Percentiles rank a stretch among this genome's conserved stretches.
Evolutionary conservation across 495 filamentous ascomycete genomes (phyloP).

Genomic region (Daldinia caldariorum): DNA sequence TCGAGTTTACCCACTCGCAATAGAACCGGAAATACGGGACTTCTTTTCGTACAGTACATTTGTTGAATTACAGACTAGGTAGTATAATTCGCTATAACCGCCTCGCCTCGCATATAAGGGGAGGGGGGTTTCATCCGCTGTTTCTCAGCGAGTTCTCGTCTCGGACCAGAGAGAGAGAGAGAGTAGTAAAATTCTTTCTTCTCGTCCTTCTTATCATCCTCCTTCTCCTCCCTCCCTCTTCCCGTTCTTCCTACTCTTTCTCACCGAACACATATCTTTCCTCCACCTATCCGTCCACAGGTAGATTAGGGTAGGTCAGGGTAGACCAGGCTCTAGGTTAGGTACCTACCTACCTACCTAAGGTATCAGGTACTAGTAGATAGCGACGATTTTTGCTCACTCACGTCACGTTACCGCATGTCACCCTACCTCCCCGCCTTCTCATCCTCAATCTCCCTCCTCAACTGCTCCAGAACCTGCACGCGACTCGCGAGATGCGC

Average conservation of each 20-base stretch:
- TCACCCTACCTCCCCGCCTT: conserved; percentile 55
- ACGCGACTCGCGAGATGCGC: conserved; percentile 68
- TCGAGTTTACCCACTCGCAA: conserved; percentile 3
- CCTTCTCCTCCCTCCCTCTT: not conserved
- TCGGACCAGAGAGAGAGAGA: not conserved
- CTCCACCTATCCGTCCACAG: too few relatives aligned
- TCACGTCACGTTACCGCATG: too few relatives aligned
- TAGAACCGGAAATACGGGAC: conserved; percentile 14
- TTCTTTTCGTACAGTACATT: conserved; percentile 13
- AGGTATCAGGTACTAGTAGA: too few relatives aligned
- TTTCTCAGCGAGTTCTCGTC: not conserved
- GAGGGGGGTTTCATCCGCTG: too few relatives aligned
- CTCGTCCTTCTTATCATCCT: not conserved
- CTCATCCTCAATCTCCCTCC: conserved; percentile 72
- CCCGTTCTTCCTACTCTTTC: not conserved
- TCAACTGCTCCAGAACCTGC: conserved; percentile 67
- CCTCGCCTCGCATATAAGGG: not conserved
- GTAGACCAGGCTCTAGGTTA: too few relatives aligned
- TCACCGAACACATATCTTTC: not conserved
- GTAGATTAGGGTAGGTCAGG: too few relatives aligned
- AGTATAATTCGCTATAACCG: conserved; percentile 13
- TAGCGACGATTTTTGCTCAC: too few relatives aligned
- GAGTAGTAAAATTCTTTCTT: too few relatives aligned
- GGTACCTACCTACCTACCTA: not conserved
- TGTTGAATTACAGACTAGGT: conserved; percentile 29